phyloP scores from a whole-genome alignment of 2,329 filamentous ascomycete species.

The Tolypocladium album region DNA sequence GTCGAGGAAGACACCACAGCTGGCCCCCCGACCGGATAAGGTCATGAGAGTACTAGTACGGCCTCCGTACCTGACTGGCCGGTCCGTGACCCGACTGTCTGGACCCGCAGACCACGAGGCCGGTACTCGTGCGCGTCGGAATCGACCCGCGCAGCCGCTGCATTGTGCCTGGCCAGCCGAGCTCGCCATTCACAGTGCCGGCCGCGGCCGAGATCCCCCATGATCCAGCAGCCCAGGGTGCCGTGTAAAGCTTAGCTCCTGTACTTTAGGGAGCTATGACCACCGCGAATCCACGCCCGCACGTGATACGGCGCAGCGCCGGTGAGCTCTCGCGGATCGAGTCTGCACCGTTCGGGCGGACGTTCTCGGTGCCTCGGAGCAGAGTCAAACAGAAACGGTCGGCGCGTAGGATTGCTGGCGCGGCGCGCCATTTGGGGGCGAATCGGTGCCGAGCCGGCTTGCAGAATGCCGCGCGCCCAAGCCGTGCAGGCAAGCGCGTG shows the following conservation, averaged over 20 bases:
- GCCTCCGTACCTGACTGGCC: background rate
- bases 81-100: background rate
- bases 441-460: background rate
- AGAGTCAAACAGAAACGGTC: background rate
- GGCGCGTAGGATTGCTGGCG: background rate
- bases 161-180: background rate
- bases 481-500: background rate
- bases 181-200: background rate
- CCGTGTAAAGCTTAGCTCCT: background rate
- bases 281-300: background rate
- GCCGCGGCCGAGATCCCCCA: background rate
- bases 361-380: too few species aligned
- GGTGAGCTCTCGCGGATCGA: background rate
- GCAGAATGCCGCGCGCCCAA: background rate
- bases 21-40: background rate
- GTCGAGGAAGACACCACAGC: background rate
- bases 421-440: background rate
- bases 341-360: too few species aligned
- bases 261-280: background rate
- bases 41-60: too few species aligned
- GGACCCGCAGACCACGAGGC: background rate
- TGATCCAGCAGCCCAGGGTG: background rate
- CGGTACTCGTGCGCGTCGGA: background rate
- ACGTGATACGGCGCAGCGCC: background rate
- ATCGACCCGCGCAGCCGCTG: background rate